Evolutionary conservation across 192 early-diverging fungal genomes (phyloP), one percentile per base, ranked within the genome.

Genomic region (Coemansia sp.): DNA sequence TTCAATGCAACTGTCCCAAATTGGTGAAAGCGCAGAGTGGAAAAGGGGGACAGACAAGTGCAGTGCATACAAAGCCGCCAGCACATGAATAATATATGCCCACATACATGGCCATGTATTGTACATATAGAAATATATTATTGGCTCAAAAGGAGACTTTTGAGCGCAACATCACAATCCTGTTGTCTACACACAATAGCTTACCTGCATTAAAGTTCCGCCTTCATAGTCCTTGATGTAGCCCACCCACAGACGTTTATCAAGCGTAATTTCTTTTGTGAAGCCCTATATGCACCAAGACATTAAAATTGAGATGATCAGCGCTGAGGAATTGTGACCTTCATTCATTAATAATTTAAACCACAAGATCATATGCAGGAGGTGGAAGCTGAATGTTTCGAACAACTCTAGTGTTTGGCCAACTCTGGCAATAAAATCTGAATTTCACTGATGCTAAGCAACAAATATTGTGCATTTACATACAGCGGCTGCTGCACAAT

Each of bases 161-260:
- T 39, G 2, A 2, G 37, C 37, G 37, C 46, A 28, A 28, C 10
- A 23, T 30, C 7, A 48, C 21, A 23, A n/a, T 6, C 46, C 8
- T 48, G 12, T 48, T 28, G 16, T 6, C 13, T 16, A 42, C 30
- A 15, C 44, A 35, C 20, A 40, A 12, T 31, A 19, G 6, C 71
- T 63, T 79, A 65, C 76, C 70, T 79, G 92, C 93, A 99, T 95
- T 14, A 99, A 80, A 7, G 94, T 99, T 36, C 94, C 97, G 12
- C 94, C 96, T 61, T 96, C 94, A 65, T 99, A 99, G 76, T 99
- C 97, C 63, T 99, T 99, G 66, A 99, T 98, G 65, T 98, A 97
- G 0, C 96, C 96, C 63, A 96, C 87, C 97, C 97, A 99, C 46
- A 91, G 77, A 19, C 82, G 77, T 55, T 89, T 88, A 55, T 98